Conservation (phyloP, 106 monocot genomes). For the Platanthera zijinensis region DNA sequence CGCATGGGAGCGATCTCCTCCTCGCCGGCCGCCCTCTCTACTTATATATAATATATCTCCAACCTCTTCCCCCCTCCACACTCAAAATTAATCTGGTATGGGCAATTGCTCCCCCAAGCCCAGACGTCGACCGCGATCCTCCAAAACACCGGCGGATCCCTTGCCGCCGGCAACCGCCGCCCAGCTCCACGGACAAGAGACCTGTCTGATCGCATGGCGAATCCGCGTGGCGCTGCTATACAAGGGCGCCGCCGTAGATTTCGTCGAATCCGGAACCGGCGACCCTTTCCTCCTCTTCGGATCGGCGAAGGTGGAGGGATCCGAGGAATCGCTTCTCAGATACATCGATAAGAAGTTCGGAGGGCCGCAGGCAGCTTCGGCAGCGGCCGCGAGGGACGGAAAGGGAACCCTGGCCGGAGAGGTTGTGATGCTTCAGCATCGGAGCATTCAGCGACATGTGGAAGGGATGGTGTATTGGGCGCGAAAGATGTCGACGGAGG, state of each 20-base stretch:
- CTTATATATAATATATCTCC: too few species aligned
- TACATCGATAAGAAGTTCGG: constrained; percentile 38
- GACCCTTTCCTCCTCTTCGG: constrained; percentile 30
- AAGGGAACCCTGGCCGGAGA: constrained; percentile 11
- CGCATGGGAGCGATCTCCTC: neutral
- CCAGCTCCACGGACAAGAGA: constrained; percentile 32
- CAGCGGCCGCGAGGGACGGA: neutral
- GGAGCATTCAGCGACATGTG: constrained; percentile 61
- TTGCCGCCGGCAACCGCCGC: constrained; percentile 5
- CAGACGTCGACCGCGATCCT: neutral
- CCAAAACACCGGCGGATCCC: neutral
- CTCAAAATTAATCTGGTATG: constrained; percentile 2
- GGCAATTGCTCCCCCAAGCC: constrained; percentile 22
- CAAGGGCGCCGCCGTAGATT: constrained; percentile 27
- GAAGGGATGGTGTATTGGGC: constrained; percentile 49
- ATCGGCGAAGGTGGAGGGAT: constrained; percentile 21
- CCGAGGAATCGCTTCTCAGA: constrained; percentile 33
- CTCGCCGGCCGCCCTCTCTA: neutral
- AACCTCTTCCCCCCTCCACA: neutral
- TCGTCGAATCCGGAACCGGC: constrained; percentile 23
- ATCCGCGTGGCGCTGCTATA: constrained; percentile 43
- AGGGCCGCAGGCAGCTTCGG: constrained; percentile 20
- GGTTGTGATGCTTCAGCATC: constrained; percentile 52
- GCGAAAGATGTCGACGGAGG: constrained; percentile 23
- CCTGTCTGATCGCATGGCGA: constrained; percentile 24